These are phyloP conservation scores for Penicillium verhagenii DNA, from an alignment of 495 filamentous ascomycete genomes.

Conservation along the genomic window DNA sequence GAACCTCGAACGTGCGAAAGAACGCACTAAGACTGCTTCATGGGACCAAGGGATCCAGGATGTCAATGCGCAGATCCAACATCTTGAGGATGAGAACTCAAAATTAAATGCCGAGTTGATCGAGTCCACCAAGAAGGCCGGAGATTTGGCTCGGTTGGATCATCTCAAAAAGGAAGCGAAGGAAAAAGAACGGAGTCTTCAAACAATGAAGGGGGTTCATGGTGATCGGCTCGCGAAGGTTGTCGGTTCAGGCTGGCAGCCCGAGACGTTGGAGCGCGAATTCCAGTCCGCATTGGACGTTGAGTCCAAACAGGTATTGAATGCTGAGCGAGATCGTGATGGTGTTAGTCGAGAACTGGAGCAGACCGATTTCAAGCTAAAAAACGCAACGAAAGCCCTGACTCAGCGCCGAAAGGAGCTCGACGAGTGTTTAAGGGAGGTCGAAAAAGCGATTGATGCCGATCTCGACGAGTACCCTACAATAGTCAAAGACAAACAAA, in stretches of 20 bases:
- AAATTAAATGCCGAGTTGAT: constrained; percentile 72
- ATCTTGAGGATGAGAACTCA: constrained; percentile 65
- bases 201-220: constrained; percentile 75
- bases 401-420: constrained; percentile 64
- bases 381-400: constrained; percentile 56
- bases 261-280: constrained; percentile 65
- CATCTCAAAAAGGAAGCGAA: constrained; percentile 73
- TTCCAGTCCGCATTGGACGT: constrained; percentile 65
- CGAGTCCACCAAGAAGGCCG: constrained; percentile 73
- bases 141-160: constrained; percentile 75
- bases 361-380: constrained; percentile 76
- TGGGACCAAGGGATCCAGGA: constrained; percentile 69
- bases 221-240: constrained; percentile 62
- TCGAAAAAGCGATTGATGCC: constrained; percentile 49
- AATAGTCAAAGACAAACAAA: constrained; percentile 55
- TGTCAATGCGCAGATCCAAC: constrained; percentile 59
- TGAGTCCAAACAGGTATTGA: constrained; percentile 50
- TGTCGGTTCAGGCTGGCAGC: constrained; percentile 64
- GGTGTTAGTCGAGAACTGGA: constrained; percentile 68
- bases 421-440: constrained; percentile 52
- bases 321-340: constrained; percentile 68
- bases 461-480: constrained; percentile 55
- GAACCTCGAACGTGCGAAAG: constrained; percentile 59
- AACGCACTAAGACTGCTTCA: constrained; percentile 55
- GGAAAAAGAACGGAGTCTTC: constrained; percentile 65